A percentile compares a stretch with the other conserved stretches of the same genome.
These are phyloP conservation scores for Cardamine occulta DNA, from an alignment of 345 rosid genomes.

Conservation along the genomic window DNA sequence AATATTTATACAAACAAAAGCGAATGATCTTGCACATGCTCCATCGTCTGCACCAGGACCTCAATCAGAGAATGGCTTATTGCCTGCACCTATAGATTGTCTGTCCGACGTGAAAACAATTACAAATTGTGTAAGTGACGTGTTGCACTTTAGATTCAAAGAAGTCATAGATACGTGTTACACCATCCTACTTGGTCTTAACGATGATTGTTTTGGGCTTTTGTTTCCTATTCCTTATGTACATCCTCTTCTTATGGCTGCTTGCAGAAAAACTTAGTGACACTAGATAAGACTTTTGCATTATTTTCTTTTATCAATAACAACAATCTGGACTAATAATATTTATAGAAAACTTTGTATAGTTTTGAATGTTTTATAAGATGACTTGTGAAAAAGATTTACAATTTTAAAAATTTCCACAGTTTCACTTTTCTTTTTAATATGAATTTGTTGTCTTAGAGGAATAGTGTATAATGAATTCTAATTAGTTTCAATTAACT, in stretches of 20 bases:
- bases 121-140: neutral
- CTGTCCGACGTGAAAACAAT: neutral
- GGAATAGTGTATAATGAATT: too few species aligned
- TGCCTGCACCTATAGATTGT: neutral
- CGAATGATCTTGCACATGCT: neutral
- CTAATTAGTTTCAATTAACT: too few species aligned
- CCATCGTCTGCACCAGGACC: neutral
- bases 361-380: neutral
- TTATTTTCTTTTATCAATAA: neutral
- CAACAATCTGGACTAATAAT: neutral
- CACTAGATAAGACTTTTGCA: neutral
- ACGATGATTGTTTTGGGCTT: neutral
- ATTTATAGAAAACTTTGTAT: neutral
- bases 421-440: neutral
- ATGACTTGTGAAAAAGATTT: neutral
- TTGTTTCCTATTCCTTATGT: constrained; percentile 3
- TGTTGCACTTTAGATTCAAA: neutral
- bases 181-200: neutral
- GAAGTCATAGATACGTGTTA: neutral
- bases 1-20: neutral
- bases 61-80: neutral
- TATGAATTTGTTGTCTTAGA: neutral
- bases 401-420: neutral
- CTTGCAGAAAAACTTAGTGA: neutral
- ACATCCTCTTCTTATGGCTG: neutral